Percentiles rank a stretch among this genome's conserved stretches.
phyloP scores from a whole-genome alignment of 2,329 filamentous ascomycete species.

The Alternaria postmessia region DNA sequence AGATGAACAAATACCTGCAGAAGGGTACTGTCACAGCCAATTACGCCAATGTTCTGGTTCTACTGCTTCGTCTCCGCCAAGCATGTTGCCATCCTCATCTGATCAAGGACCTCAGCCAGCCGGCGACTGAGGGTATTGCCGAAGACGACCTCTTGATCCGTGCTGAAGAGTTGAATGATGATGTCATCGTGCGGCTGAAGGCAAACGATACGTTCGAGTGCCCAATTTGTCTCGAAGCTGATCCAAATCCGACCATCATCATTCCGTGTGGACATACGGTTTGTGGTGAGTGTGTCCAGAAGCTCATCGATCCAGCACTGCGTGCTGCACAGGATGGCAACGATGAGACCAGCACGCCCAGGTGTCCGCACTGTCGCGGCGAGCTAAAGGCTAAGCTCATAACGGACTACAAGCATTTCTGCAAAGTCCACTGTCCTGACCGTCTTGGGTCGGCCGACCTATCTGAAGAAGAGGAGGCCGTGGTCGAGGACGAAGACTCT shows the following conservation, averaged over 20 bases:
- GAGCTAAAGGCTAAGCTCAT: slow-evolving; percentile 71
- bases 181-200: slow-evolving; percentile 73
- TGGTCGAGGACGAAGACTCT: slow-evolving; percentile 42
- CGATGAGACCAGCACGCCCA: slow-evolving; percentile 62
- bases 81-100: slow-evolving; percentile 80
- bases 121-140: slow-evolving; percentile 66
- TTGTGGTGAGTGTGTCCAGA: slow-evolving; percentile 78
- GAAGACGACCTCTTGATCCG: slow-evolving; percentile 67
- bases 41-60: slow-evolving; percentile 81
- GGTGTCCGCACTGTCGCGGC: slow-evolving; percentile 80
- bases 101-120: slow-evolving; percentile 71
- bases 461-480: slow-evolving; percentile 26
- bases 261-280: slow-evolving; percentile 84
- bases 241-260: slow-evolving; percentile 78
- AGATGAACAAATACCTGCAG: slow-evolving; percentile 80
- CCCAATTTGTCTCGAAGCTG: slow-evolving; percentile 80
- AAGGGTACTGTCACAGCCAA: slow-evolving; percentile 70
- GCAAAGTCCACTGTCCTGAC: slow-evolving; percentile 71
- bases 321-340: slow-evolving; percentile 56
- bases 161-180: slow-evolving; percentile 66
- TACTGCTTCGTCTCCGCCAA: slow-evolving; percentile 81
- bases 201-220: slow-evolving; percentile 73
- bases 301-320: slow-evolving; percentile 68
- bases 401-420: slow-evolving; percentile 78
- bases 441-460: slow-evolving; percentile 50